Evolutionary conservation across 2,329 filamentous ascomycete species (phyloP), one percentile per base, ranked within the genome.

Genomic region (Paecilomyces niveus): DNA sequence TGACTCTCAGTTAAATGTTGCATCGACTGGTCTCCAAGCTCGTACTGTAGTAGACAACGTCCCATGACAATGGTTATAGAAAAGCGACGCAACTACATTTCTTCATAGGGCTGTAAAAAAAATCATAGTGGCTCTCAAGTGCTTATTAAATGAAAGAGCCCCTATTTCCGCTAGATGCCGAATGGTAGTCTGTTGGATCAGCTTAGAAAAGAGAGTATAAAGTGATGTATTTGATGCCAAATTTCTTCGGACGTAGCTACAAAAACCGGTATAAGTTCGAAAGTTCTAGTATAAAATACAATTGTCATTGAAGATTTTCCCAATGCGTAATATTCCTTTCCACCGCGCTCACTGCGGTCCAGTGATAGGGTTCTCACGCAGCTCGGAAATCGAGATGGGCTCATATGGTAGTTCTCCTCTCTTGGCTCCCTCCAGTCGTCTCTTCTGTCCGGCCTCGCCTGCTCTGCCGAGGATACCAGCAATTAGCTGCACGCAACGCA

Each of bases 381-480:
- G 62, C 50, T 69, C 62, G 24, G 64, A 54, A 3, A 64, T 59
- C 3, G 62, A 59, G 29, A 68, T 59, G 32, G 68, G 68, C 45
- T 64, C 54, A 63, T 83, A 95, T 3, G 85, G 81, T n/a, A 89
- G 80, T 4, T 77, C 68, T 26, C 90, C 90, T 18, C 76, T 68
- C 55, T 78, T 69, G 1, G 91, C 90, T 52, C 83, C 82, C 49
- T 79, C 78, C 51, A 89, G 76, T 57, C 93, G 84, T 60, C 83
- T 82, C 66, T 80, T 74, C 69, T 92, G 87, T 39, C 94, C 94
- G 56, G 83, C 80, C 76, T 96, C 80, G 9, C 90, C 94, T 0
- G 94, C 94, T 56, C 89, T 84, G 49, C 92, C 93, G 39, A 99
- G 81, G 1, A 94, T 87, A 56, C 92, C 92, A 3, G 87, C 89